Evolutionary conservation across 768 basidiomycete species (phyloP).

Genomic region (Russula virescens): DNA sequence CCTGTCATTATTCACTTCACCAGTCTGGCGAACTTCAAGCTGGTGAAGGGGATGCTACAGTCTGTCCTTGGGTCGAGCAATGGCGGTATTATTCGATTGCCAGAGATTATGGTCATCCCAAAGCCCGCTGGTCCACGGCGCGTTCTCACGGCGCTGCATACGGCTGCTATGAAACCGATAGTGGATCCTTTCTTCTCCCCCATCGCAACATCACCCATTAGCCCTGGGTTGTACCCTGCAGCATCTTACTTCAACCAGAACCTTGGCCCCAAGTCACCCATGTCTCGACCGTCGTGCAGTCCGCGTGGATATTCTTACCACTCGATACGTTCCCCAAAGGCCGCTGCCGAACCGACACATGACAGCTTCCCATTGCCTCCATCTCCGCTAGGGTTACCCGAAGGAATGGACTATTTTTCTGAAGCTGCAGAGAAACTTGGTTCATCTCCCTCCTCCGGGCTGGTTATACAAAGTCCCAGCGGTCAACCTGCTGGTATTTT

Average conservation of each 20-base stretch:
- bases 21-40: slow-evolving; percentile 81
- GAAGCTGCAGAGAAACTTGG: slow-evolving; percentile 64
- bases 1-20: slow-evolving; percentile 85
- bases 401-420: slow-evolving; percentile 72
- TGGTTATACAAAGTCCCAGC: slow-evolving; percentile 88
- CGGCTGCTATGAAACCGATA: slow-evolving; percentile 76
- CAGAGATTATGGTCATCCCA: slow-evolving; percentile 95
- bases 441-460: slow-evolving; percentile 72
- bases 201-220: slow-evolving; percentile 88
- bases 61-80: slow-evolving; percentile 48
- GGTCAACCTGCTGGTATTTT: slow-evolving; percentile 94
- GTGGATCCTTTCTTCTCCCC: slow-evolving; percentile 91
- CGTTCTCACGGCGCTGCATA: slow-evolving; percentile 87
- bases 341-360: slow-evolving; percentile 28
- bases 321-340: slow-evolving; percentile 51
- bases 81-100: slow-evolving; percentile 43
- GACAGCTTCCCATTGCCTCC: slow-evolving; percentile 46
- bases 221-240: slow-evolving; percentile 53
- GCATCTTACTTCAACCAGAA: slow-evolving; percentile 39
- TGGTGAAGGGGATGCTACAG: slow-evolving; percentile 80
- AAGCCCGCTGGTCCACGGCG: slow-evolving; percentile 96
- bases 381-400: slow-evolving; percentile 65
- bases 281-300: slow-evolving; percentile 42
- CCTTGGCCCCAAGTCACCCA: slow-evolving; percentile 38
- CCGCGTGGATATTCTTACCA: slow-evolving; percentile 57